These are phyloP conservation scores for Penicillium flavigenum DNA, from an alignment of 495 filamentous ascomycete genomes.

Conservation along the genomic window DNA sequence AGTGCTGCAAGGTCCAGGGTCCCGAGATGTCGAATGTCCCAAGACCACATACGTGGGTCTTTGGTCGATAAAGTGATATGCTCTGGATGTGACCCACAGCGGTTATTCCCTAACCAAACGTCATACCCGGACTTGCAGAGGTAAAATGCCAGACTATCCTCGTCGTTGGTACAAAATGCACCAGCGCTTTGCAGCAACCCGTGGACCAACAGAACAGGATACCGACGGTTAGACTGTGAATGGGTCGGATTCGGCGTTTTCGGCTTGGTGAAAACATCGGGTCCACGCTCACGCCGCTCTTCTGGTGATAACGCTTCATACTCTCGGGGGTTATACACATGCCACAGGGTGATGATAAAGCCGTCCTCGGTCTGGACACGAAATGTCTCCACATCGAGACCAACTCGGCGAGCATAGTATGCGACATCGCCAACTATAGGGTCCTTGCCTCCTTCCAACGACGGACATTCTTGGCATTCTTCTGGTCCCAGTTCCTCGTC, in stretches of 20 bases:
- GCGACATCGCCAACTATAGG: conserved; percentile 72
- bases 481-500: conserved; percentile 43
- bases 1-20: conserved; percentile 86
- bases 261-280: conserved; percentile 33
- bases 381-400: conserved; percentile 80
- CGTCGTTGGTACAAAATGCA: conserved; percentile 88
- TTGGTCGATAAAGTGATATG: conserved; percentile 67
- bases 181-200: conserved; percentile 85
- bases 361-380: conserved; percentile 93
- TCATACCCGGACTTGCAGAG: conserved; percentile 93
- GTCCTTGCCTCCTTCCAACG: conserved; percentile 78
- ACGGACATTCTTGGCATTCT: conserved; percentile 64
- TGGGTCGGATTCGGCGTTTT: conserved; percentile 13
- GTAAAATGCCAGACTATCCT: conserved; percentile 86
- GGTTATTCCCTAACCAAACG: conserved; percentile 94
- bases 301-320: conserved; percentile 51
- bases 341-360: conserved; percentile 84
- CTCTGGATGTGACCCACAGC: conserved; percentile 78
- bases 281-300: conserved; percentile 34
- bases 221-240: conserved; percentile 55
- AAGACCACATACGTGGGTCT: conserved; percentile 95
- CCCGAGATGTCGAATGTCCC: conserved; percentile 95
- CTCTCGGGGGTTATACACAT: conserved; percentile 83
- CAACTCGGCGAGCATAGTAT: conserved; percentile 87
- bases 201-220: conserved; percentile 86